Conservation (phyloP, 495 filamentous ascomycete genomes). For the Podospora pseudocomata region DNA sequence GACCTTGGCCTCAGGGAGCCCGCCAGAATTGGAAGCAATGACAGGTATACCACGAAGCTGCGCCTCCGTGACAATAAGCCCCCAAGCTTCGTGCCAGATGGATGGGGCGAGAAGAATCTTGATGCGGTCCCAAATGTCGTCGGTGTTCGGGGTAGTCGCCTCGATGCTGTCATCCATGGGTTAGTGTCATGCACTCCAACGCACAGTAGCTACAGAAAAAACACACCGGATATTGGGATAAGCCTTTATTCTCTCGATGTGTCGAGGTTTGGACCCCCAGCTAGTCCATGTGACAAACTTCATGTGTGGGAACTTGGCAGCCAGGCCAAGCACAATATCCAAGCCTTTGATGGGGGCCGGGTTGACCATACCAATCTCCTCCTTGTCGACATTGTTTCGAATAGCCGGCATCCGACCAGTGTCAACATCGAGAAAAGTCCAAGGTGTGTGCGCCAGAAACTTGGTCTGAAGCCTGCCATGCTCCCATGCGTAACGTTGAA, state of each 20-base stretch:
- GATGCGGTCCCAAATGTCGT: slow-evolving; percentile 35
- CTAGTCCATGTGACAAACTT: slow-evolving; percentile 34
- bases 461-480: slow-evolving; percentile 27
- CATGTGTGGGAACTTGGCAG: slow-evolving; percentile 25
- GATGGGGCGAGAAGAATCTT: slow-evolving; percentile 32
- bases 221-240: slow-evolving; percentile 30
- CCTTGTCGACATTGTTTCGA: slow-evolving; percentile 30
- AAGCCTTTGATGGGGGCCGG: slow-evolving; percentile 34
- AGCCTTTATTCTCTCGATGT: slow-evolving; percentile 16
- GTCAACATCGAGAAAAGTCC: slow-evolving; percentile 26
- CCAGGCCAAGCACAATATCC: slow-evolving; percentile 26
- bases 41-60: slow-evolving; percentile 35
- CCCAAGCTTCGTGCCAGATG: slow-evolving; percentile 34
- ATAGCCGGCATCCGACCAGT: slow-evolving; percentile 21
- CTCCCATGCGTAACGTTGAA: slow-evolving; percentile 27
- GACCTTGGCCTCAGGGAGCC: slow-evolving; percentile 32
- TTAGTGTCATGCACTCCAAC: background rate
- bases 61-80: slow-evolving; percentile 33
- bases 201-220: background rate
- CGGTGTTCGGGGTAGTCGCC: slow-evolving; percentile 25
- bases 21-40: slow-evolving; percentile 32
- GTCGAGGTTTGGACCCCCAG: slow-evolving; percentile 26
- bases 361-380: slow-evolving; percentile 34
- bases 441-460: slow-evolving; percentile 25
- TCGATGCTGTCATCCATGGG: slow-evolving; percentile 18